Base-by-base conservation (phyloP, 2,329 filamentous ascomycete genomes). In the Colletotrichum cordylinicola region DNA sequence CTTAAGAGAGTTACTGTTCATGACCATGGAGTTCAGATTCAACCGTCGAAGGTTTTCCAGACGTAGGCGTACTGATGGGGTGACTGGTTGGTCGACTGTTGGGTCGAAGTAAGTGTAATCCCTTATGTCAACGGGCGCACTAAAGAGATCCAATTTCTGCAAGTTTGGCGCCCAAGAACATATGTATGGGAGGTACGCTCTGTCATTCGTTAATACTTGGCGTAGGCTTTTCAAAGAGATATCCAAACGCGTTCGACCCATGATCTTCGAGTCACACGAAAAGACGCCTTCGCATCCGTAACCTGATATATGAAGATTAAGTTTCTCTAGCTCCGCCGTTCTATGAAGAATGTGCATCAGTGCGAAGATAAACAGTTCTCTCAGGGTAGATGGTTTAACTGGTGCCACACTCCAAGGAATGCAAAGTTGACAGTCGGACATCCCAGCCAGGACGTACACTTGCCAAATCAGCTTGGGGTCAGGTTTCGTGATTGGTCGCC, bases 1-100 rank as follows among this genome's bases (percentile, higher is more conserved):
- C 0, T 0, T n/a, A 0, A 48, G 1, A 6, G 39, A 48, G 12
- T 9, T 0, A 4, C 0, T 48, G 18, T n/a, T 1, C 3, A 12
- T 48, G 39, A 0, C 0, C 18, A 48, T 4, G 2, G 18, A n/a
- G 39, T 21, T 4, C 1, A 48, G 2, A 9, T 48, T 1, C 0
- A 48, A 2, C 0, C 39, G 39, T 48, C 18, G 39, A 48, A 48
- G 9, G 39, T n/a, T 48, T n/a, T 9, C 10, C 39, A 43, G 39
- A 43, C 18, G 39, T 43, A 43, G 39, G 2, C 18, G 39, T 43
- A 6, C 29, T 29, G 29, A 8, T 29, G 29, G 29, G 29, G 7
- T 29, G 29, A 29, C 29, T 29, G 29, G 29, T 29, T 6, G 7
- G 29, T 29, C 29, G 29, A 29, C 29, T 29, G 29, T 6, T 29